phyloP scores from a whole-genome alignment of 192 early-diverging fungal species.

The Piromyces finnis region DNA sequence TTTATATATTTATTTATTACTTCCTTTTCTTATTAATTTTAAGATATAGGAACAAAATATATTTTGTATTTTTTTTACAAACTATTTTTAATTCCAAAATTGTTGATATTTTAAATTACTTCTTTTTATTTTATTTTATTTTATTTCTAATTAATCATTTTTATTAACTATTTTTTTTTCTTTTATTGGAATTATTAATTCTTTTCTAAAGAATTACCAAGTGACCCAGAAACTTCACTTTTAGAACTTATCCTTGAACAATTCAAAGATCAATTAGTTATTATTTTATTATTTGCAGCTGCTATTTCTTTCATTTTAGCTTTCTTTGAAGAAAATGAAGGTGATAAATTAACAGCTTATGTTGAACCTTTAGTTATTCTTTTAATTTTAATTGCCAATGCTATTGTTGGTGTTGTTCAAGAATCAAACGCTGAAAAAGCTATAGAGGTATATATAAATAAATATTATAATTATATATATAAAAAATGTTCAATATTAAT shows the following conservation, averaged over 20 bases:
- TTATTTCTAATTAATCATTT: not conserved
- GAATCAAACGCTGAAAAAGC: constrained; percentile 94
- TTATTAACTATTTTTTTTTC: not conserved
- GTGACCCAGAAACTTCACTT: constrained; percentile 74
- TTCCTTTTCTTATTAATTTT: too few species aligned
- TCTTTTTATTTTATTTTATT: constrained; percentile 1
- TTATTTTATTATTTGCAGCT: constrained; percentile 84
- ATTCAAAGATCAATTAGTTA: constrained; percentile 95
- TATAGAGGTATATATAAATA: constrained; percentile 50
- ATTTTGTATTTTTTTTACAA: too few species aligned
- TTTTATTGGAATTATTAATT: not conserved
- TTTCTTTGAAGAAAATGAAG: constrained; percentile 50
- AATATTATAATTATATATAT: not conserved
- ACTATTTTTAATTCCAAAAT: too few species aligned
- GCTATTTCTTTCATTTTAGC: constrained; percentile 84
- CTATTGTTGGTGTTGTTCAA: constrained; percentile 89
- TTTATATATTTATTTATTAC: too few species aligned
- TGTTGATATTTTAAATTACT: too few species aligned
- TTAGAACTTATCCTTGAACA: constrained; percentile 90
- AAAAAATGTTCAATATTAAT: too few species aligned
- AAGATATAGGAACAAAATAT: too few species aligned
- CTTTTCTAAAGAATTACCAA: constrained; percentile 64
- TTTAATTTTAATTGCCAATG: constrained; percentile 94
- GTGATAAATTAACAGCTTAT: constrained; percentile 63
- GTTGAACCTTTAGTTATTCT: constrained; percentile 97